phyloP scores from a whole-genome alignment of 129 eudicot genomes.

The Rutidosis leptorrhynchoides region DNA sequence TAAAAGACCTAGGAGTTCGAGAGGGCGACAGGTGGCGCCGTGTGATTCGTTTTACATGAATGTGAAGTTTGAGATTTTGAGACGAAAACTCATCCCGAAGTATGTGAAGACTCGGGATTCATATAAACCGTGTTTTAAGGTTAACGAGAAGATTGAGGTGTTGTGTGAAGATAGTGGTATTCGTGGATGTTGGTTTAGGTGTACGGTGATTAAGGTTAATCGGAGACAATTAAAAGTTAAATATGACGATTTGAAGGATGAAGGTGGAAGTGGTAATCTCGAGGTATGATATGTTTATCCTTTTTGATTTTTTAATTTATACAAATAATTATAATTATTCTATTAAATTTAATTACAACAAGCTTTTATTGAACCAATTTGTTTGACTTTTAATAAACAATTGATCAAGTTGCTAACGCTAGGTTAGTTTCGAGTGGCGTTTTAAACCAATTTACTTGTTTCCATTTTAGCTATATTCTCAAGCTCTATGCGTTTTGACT shows the following conservation, averaged over 20 bases:
- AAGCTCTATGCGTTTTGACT: background rate
- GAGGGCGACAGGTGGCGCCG: conserved; percentile 39
- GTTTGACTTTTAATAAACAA: background rate
- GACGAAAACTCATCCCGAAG: conserved; percentile 40
- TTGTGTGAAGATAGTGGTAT: conserved; percentile 93
- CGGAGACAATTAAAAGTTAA: conserved; percentile 55
- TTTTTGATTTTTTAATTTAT: background rate
- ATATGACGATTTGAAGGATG: conserved; percentile 79
- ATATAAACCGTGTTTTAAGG: conserved; percentile 35
- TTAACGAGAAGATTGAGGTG: conserved; percentile 65
- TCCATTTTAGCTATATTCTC: background rate
- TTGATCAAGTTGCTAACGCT: too few species aligned
- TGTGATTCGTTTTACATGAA: conserved; percentile 39
- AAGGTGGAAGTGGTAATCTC: conserved; percentile 68
- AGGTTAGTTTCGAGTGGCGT: too few species aligned
- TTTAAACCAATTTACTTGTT: background rate
- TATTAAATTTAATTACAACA: background rate
- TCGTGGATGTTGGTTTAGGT: conserved; percentile 97
- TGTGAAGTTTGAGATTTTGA: conserved; percentile 40
- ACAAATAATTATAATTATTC: background rate
- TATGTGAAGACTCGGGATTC: conserved; percentile 36
- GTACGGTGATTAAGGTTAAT: conserved; percentile 65
- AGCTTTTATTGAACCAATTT: background rate
- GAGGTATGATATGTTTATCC: conserved; percentile 53
- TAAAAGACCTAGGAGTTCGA: conserved; percentile 65